Conservation (phyloP, 257 asterid species). For the Craterostigma plantagineum region DNA sequence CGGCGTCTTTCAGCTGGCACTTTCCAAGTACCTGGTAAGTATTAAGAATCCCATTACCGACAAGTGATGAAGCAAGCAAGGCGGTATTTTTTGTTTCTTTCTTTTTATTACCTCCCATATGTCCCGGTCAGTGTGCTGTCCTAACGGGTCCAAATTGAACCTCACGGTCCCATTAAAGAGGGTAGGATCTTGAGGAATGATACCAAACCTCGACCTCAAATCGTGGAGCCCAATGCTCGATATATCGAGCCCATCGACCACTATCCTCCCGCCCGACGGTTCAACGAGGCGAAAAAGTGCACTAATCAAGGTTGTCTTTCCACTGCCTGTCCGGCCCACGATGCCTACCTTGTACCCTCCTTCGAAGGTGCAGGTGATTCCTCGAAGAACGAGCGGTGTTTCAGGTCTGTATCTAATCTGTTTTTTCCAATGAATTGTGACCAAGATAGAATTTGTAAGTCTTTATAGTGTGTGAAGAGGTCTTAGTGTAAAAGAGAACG, state of each 20-base stretch:
- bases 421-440: too few species aligned
- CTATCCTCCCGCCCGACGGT: slow-evolving; percentile 68
- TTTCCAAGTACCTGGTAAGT: slow-evolving; percentile 54
- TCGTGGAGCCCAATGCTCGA: slow-evolving; percentile 74
- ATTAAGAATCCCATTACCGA: not conserved
- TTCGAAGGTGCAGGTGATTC: slow-evolving; percentile 67
- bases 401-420: slow-evolving; percentile 74
- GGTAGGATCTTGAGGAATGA: slow-evolving; percentile 96
- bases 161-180: slow-evolving; percentile 89
- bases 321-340: slow-evolving; percentile 97
- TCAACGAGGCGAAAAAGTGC: slow-evolving; percentile 88
- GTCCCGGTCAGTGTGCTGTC: slow-evolving; percentile 49
- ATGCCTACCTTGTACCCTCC: slow-evolving; percentile 84
- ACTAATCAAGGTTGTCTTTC: slow-evolving; percentile 83
- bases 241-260: slow-evolving; percentile 78
- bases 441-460: not conserved
- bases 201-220: slow-evolving; percentile 74
- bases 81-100: not conserved
- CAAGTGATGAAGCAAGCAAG: not conserved
- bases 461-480: slow-evolving; percentile 6
- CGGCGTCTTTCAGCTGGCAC: slow-evolving; percentile 77
- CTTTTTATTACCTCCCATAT: slow-evolving; percentile 63
- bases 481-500: too few species aligned
- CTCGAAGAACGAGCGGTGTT: slow-evolving; percentile 70
- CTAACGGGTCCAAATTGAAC: slow-evolving; percentile 74